phyloP scores from a whole-genome alignment of 2,329 filamentous ascomycete genomes.

The Neofusicoccum parvum region DNA sequence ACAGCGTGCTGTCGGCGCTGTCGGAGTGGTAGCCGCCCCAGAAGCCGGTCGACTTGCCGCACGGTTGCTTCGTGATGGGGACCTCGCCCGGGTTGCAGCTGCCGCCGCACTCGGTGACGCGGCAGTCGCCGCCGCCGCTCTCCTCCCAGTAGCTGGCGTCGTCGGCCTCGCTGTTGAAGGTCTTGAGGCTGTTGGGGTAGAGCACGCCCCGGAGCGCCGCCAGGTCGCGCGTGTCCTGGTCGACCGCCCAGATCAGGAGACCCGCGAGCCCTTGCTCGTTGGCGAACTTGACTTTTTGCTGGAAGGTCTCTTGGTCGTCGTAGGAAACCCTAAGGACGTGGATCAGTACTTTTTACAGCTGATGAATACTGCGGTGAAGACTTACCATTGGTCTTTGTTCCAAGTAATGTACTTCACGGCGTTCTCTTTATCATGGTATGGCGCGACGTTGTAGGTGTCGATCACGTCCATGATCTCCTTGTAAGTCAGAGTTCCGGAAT shows the following conservation, averaged over 20 bases:
- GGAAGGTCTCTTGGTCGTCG: slow-evolving; percentile 42
- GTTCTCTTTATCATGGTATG: slow-evolving; percentile 31
- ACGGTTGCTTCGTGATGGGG: background rate
- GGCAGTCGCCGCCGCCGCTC: slow-evolving; percentile 10
- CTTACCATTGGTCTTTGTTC: slow-evolving; percentile 34
- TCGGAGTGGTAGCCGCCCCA: background rate
- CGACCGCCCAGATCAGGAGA: background rate
- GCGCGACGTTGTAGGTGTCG: slow-evolving; percentile 28
- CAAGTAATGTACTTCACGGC: slow-evolving; percentile 39
- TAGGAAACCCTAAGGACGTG: slow-evolving; percentile 36
- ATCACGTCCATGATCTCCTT: slow-evolving; percentile 41
- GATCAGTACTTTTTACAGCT: background rate
- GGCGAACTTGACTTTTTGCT: slow-evolving; percentile 37
- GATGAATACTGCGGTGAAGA: too few relatives aligned
- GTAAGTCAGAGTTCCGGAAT: slow-evolving; percentile 36
- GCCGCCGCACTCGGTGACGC: slow-evolving; percentile 1
- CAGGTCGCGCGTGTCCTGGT: background rate
- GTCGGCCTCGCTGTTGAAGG: background rate
- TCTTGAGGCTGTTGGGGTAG: background rate
- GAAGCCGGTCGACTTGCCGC: background rate
- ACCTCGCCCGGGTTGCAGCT: slow-evolving; percentile 3
- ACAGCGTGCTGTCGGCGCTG: background rate
- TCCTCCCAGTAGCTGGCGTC: background rate
- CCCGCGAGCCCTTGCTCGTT: slow-evolving; percentile 37
- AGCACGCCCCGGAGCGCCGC: background rate